These are phyloP conservation scores for Teunomyces panamensis DNA, from an alignment of 805 yeast species.

Conservation along the genomic window DNA sequence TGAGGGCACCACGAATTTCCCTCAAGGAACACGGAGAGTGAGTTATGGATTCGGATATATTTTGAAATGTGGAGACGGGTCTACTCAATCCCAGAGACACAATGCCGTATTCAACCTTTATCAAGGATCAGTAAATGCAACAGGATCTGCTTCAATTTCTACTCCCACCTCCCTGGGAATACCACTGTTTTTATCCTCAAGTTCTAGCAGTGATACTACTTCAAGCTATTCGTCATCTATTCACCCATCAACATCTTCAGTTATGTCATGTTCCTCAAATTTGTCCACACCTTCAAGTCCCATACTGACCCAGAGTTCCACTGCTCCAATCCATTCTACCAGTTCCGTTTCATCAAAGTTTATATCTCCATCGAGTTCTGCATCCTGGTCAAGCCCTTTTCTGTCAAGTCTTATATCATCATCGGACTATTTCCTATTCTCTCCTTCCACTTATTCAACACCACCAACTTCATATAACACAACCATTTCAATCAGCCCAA, in stretches of 20 bases:
- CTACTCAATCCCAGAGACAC: neutral
- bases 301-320: neutral
- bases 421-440: too few relatives aligned
- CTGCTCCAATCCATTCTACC: neutral
- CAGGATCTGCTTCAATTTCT: neutral
- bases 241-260: neutral
- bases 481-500: neutral
- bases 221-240: too few relatives aligned
- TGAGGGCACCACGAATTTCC: constrained; percentile 11
- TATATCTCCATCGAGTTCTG: neutral
- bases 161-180: neutral
- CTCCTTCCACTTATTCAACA: neutral
- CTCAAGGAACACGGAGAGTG: constrained; percentile 3
- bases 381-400: neutral
- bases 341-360: neutral
- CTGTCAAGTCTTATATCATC: neutral
- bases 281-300: neutral
- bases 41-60: constrained; percentile 9
- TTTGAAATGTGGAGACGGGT: constrained; percentile 12
- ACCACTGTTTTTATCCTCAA: neutral
- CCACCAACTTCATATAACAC: too few relatives aligned
- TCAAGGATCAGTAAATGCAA: neutral
- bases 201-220: neutral
- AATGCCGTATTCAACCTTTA: neutral
- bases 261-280: neutral